phyloP scores from a whole-genome alignment of 192 early-diverging fungal genomes.

The Backusella westeae region DNA sequence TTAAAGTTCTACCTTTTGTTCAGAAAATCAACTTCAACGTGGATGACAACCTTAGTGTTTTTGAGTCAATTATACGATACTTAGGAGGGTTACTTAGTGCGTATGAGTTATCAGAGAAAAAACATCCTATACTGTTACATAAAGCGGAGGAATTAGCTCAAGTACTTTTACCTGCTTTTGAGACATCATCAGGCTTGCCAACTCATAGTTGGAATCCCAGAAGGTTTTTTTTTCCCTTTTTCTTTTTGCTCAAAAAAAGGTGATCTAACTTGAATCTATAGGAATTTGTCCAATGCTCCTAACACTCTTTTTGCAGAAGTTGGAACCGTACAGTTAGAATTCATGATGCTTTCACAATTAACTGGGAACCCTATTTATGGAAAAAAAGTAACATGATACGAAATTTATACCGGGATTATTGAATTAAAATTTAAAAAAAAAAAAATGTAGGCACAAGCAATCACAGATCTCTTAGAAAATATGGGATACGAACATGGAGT shows the following conservation, averaged over 20 bases:
- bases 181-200: conserved; percentile 64
- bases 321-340: conserved; percentile 73
- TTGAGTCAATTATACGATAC: conserved; percentile 81
- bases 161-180: conserved; percentile 68
- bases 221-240: neutral
- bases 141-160: conserved; percentile 72
- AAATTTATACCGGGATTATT: neutral
- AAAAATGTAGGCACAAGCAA: conserved; percentile 24
- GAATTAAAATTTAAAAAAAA: neutral
- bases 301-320: conserved; percentile 16
- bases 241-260: neutral
- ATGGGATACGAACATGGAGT: conserved; percentile 27
- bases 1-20: conserved; percentile 62
- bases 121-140: conserved; percentile 46
- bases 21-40: conserved; percentile 37
- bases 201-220: conserved; percentile 53
- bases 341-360: conserved; percentile 73
- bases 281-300: neutral
- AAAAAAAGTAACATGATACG: conserved; percentile 41
- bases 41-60: conserved; percentile 66
- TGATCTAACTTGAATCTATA: neutral
- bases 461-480: conserved; percentile 28
- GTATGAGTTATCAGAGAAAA: conserved; percentile 77
- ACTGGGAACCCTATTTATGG: conserved; percentile 68
- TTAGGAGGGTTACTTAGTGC: conserved; percentile 81